Conservation (phyloP, 805 yeast genomes). For the Suhomyces pyralidae region DNA sequence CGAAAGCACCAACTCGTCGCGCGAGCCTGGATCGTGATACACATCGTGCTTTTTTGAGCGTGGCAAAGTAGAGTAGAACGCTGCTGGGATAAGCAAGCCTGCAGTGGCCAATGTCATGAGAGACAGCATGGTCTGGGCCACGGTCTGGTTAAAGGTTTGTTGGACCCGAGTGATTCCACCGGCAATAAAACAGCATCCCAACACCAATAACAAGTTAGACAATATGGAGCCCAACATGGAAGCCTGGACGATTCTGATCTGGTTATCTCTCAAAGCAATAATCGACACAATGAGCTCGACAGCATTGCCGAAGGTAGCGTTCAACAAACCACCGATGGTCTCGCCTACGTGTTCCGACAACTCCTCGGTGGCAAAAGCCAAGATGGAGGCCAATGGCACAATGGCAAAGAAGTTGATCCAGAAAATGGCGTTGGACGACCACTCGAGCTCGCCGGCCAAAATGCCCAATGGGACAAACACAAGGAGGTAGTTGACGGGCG, state of each 20-base stretch:
- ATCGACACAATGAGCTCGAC: slow-evolving; percentile 93
- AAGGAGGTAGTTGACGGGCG: slow-evolving; percentile 73
- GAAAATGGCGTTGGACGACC: slow-evolving; percentile 58
- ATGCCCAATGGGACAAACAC: slow-evolving; percentile 89
- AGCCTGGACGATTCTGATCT: slow-evolving; percentile 92
- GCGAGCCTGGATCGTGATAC: slow-evolving; percentile 39
- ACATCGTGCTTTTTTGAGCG: slow-evolving; percentile 33
- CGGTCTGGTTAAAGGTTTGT: slow-evolving; percentile 91
- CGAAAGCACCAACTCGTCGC: slow-evolving; percentile 54
- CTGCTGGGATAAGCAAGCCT: slow-evolving; percentile 90
- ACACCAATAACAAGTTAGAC: slow-evolving; percentile 81
- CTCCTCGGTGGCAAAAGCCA: slow-evolving; percentile 93
- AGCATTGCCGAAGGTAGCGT: slow-evolving; percentile 97
- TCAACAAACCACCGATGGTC: slow-evolving; percentile 88
- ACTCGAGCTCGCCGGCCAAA: slow-evolving; percentile 58
- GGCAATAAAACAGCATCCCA: slow-evolving; percentile 92
- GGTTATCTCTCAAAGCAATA: slow-evolving; percentile 82
- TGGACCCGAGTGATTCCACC: slow-evolving; percentile 88
- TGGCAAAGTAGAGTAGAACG: slow-evolving; percentile 82
- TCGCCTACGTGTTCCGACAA: slow-evolving; percentile 84
- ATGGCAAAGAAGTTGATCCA: slow-evolving; percentile 82
- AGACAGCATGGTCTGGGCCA: slow-evolving; percentile 97
- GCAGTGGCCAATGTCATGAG: slow-evolving; percentile 87
- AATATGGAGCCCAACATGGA: slow-evolving; percentile 94
- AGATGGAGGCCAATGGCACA: slow-evolving; percentile 84